These are phyloP conservation scores for Casuarina equisetifolia DNA, from an alignment of 306 rosid species.

Conservation along the genomic window DNA sequence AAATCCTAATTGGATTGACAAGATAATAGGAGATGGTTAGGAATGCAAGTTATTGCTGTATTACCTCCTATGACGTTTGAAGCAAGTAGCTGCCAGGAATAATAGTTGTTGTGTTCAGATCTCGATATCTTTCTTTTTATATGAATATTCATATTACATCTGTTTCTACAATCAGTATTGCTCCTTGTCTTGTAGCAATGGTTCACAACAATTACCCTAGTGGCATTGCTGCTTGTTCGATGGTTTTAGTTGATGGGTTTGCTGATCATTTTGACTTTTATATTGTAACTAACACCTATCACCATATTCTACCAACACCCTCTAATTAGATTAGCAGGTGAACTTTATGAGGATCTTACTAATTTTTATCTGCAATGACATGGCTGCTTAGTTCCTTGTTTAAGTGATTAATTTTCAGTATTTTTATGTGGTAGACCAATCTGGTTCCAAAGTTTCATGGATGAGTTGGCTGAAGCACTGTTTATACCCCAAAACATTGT, in stretches of 20 bases:
- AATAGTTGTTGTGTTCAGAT: not conserved
- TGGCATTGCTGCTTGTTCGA: not conserved
- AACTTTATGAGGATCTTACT: not conserved
- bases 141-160: not conserved
- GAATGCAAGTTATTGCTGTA: constrained; percentile 1
- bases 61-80: not conserved
- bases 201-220: not conserved
- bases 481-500: not conserved
- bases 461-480: not conserved
- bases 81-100: not conserved
- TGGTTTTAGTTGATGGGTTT: not conserved
- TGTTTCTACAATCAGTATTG: not conserved
- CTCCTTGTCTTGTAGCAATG: not conserved
- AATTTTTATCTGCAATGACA: not conserved
- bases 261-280: not conserved
- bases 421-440: not conserved
- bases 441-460: not conserved
- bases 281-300: not conserved
- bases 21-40: not conserved
- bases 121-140: not conserved
- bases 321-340: not conserved
- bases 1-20: not conserved
- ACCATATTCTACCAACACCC: not conserved
- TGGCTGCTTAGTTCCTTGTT: not conserved
- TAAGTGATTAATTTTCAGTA: not conserved